Evolutionary conservation across 495 filamentous ascomycete species (phyloP), one percentile per base, ranked within the genome.

Genomic region (Podospora didyma): DNA sequence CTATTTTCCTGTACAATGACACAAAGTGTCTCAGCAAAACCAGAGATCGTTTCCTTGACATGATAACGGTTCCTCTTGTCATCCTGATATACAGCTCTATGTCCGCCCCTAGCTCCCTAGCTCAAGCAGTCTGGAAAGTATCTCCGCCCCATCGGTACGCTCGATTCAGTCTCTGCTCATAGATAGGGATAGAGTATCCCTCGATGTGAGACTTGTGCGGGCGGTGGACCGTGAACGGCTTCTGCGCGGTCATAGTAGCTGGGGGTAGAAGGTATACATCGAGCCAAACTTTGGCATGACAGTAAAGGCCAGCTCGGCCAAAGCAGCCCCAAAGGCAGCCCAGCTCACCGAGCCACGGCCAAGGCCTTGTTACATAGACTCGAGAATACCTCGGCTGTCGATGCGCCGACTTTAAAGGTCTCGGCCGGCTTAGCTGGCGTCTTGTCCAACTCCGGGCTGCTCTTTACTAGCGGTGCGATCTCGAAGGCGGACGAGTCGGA

Each of bases 291-390:
- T 66, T 12, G 65, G 67, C 6, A 61, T 14, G 39, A 69, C 62
- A 3, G 62, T 62, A 23, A 73, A 73, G 2, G 59, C 60, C 17
- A 76, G 10, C 1, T 71, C 67, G 2, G 58, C 56, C 67, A 77
- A 65, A 4, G 73, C 75, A 9, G 56, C 58, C 46, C 60, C 61
- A 21, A 76, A 77, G 1, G 57, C 64, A 0, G 35, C 53, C 75
- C 72, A 74, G 41, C 35, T 49, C 12, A 75, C 56, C 2, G 73
- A 68, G 3, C 67, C 65, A 9, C 63, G 68, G 11, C 24, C 11
- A 49, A 53, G 0, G 64, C 45, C 51, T 55, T 67, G 4, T 49
- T 45, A 39, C 72, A 72, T 2, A 73, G 41, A 0, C 62, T 66
- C 0, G 60, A 58, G 42, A 77, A 73, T 10, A 69, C 62, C 6